Percentiles rank a stretch among this genome's conserved stretches.
phyloP scores from a whole-genome alignment of 176 grass and related monocot species.

The Luzula sylvatica region DNA sequence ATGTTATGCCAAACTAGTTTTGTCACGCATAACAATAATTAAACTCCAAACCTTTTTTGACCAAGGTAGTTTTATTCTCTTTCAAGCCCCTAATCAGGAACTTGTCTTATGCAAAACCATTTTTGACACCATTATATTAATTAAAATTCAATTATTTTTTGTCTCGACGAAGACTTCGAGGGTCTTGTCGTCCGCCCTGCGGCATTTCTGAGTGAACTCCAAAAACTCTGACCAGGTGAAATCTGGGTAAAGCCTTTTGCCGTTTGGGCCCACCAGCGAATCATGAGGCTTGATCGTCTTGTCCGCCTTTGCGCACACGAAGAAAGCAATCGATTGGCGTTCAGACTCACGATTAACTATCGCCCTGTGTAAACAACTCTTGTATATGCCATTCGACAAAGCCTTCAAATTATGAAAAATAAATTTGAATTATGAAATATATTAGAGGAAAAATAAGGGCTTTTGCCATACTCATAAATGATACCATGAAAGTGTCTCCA shows the following conservation, averaged over 20 bases:
- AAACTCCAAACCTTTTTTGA: too few relatives aligned
- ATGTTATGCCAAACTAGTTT: too few relatives aligned
- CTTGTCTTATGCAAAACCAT: too few relatives aligned
- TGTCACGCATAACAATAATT: too few relatives aligned
- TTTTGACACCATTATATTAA: too few relatives aligned
- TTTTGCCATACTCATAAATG: not conserved
- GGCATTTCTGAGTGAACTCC: slow-evolving; percentile 25
- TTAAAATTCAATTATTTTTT: too few relatives aligned
- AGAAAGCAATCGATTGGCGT: slow-evolving; percentile 22
- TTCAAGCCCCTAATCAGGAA: too few relatives aligned
- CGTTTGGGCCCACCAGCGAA: not conserved
- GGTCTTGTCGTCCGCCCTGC: slow-evolving; percentile 2
- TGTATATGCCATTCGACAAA: slow-evolving; percentile 17
- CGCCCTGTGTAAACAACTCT: slow-evolving; percentile 26
- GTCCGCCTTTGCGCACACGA: slow-evolving; percentile 7
- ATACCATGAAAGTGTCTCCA: slow-evolving; percentile 81
- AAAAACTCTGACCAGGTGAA: slow-evolving; percentile 18
- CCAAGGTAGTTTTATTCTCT: too few relatives aligned
- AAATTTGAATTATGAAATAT: not conserved
- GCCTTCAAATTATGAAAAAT: slow-evolving; percentile 12
- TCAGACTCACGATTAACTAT: slow-evolving; percentile 9
- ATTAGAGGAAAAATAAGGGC: not conserved
- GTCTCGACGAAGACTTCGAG: slow-evolving; percentile 2
- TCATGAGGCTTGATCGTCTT: slow-evolving; percentile 15
- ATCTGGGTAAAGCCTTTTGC: slow-evolving; percentile 11